Percentiles rank a stretch among this genome's conserved stretches.
phyloP scores from a whole-genome alignment of 2,329 filamentous ascomycete genomes.

The Aspergillus candidus region DNA sequence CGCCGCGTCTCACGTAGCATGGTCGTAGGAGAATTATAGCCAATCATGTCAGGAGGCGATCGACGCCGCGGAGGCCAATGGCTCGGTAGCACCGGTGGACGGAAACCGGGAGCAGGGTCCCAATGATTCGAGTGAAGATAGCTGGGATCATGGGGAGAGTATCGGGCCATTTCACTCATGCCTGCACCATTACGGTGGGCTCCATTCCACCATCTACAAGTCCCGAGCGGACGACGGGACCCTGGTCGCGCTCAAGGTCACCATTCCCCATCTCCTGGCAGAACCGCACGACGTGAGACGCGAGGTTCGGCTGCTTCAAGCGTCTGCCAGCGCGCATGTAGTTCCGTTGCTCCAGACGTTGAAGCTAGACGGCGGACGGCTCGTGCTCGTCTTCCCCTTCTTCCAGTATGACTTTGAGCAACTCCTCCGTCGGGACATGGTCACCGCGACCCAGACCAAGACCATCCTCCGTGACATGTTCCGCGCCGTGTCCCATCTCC shows the following conservation, averaged over 20 bases:
- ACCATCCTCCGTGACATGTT: conserved; percentile 63
- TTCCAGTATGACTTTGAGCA: conserved; percentile 65
- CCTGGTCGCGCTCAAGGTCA: conserved; percentile 75
- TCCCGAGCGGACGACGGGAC: conserved; percentile 42
- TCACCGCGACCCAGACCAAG: conserved; percentile 35
- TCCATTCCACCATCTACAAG: conserved; percentile 80
- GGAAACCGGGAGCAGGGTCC: conserved; percentile 16
- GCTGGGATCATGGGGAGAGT: conserved; percentile 27
- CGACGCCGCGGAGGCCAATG: conserved; percentile 24
- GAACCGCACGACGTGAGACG: conserved; percentile 77
- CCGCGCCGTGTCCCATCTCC: conserved; percentile 63
- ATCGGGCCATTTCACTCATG: conserved; percentile 55
- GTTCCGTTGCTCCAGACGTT: conserved; percentile 70
- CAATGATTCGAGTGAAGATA: conserved; percentile 17
- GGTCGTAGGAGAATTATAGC: conserved; percentile 52
- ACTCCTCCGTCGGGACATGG: conserved; percentile 52
- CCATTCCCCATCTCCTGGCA: conserved; percentile 63
- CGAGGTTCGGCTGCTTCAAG: conserved; percentile 68
- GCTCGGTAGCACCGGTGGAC: conserved; percentile 17
- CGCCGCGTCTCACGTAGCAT: conserved; percentile 12
- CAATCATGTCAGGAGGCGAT: conserved; percentile 36
- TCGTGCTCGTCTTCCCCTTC: conserved; percentile 81
- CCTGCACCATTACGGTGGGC: conserved; percentile 56
- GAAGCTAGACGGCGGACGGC: conserved; percentile 59
- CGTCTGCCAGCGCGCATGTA: conserved; percentile 52